phyloP scores from a whole-genome alignment of 2,329 filamentous ascomycete species.

The Colletotrichum shisoi region DNA sequence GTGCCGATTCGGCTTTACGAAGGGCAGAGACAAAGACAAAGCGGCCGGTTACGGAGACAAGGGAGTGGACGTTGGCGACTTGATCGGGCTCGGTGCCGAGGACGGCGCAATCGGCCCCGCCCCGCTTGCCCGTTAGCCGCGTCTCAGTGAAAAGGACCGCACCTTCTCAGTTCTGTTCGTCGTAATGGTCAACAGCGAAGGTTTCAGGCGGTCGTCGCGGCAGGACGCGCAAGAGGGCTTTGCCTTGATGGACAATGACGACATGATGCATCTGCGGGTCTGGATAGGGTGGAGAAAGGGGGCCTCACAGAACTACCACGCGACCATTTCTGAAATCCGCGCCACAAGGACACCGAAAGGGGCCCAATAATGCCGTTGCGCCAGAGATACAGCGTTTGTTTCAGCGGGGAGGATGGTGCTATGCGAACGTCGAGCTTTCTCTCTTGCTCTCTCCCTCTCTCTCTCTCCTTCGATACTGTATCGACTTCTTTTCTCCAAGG shows the following conservation, averaged over 20 bases:
- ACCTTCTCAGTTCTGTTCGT: conserved; percentile 4
- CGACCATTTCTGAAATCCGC: conserved; percentile 7
- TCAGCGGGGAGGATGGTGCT: conserved; percentile 22
- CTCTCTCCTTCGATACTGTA: neutral
- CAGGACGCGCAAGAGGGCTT: neutral
- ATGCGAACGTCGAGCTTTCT: conserved; percentile 2
- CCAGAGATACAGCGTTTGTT: conserved; percentile 29
- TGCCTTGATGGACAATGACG: conserved; percentile 27
- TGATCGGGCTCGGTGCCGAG: conserved; percentile 14
- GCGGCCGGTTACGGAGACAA: neutral
- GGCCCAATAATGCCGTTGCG: conserved; percentile 11
- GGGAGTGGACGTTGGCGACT: neutral
- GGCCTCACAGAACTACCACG: conserved; percentile 26
- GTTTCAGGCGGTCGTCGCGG: conserved; percentile 4
- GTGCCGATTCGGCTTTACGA: neutral
- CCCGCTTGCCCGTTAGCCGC: neutral
- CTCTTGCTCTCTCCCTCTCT: neutral
- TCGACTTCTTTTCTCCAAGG: neutral
- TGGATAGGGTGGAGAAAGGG: conserved; percentile 8
- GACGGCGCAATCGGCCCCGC: conserved; percentile 8
- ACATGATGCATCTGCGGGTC: conserved; percentile 30
- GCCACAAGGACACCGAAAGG: neutral
- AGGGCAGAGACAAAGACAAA: neutral
- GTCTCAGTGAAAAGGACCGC: neutral
- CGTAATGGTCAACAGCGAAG: conserved; percentile 12